These are phyloP conservation scores for Acanthamoeba triangularis DNA, from an alignment of 208 protist species.

Conservation along the genomic window DNA sequence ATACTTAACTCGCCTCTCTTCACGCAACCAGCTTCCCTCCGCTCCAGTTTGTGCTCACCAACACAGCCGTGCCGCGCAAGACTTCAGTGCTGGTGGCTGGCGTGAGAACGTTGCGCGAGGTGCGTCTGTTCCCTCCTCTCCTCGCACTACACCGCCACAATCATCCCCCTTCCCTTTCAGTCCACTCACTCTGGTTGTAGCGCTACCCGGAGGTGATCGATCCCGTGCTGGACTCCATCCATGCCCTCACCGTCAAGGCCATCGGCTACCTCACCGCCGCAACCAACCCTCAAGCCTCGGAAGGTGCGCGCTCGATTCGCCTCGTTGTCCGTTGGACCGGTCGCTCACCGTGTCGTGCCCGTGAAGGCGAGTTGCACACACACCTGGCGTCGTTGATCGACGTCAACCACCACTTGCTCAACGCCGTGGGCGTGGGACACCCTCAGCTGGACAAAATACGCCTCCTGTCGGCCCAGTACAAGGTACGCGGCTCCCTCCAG, in stretches of 20 bases:
- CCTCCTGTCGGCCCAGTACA: background rate
- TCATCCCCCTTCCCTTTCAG: background rate
- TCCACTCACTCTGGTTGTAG: background rate
- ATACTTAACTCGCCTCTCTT: too few species aligned
- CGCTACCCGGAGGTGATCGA: slow-evolving; percentile 59
- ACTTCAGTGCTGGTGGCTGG: slow-evolving; percentile 73
- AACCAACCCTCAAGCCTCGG: background rate
- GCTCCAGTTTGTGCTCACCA: slow-evolving; percentile 74
- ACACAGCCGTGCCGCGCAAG: slow-evolving; percentile 77
- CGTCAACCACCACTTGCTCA: slow-evolving; percentile 78
- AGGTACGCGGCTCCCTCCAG: background rate
- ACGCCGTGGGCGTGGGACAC: slow-evolving; percentile 64
- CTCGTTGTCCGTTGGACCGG: background rate
- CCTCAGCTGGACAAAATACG: slow-evolving; percentile 60
- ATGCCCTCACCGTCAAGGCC: slow-evolving; percentile 9
- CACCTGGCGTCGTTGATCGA: slow-evolving; percentile 70
- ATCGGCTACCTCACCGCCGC: background rate
- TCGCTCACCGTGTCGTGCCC: background rate
- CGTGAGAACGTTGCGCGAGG: slow-evolving; percentile 63
- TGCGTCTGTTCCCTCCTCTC: background rate
- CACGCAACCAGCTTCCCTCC: background rate
- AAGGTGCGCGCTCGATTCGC: background rate
- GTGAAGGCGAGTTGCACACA: background rate
- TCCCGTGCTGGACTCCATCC: slow-evolving; percentile 76
- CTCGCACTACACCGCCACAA: background rate